These are phyloP conservation scores for Barnettozyma californica DNA, from an alignment of 805 yeast species.

Conservation along the genomic window DNA sequence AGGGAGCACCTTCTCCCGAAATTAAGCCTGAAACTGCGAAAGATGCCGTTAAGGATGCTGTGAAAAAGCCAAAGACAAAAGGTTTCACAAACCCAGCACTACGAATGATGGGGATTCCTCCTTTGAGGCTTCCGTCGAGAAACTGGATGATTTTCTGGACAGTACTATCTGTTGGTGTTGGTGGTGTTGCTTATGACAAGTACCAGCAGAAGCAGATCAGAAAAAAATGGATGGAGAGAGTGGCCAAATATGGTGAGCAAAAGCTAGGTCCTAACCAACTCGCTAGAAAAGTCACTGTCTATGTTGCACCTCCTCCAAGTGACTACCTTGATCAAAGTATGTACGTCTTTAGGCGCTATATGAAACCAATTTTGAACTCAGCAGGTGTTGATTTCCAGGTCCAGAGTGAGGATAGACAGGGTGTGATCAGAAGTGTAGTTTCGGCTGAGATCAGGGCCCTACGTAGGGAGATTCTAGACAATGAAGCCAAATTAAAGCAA, in stretches of 20 bases:
- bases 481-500: slow-evolving; percentile 19
- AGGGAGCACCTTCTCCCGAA: not conserved
- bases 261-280: slow-evolving; percentile 42
- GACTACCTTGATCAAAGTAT: slow-evolving; percentile 75
- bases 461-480: slow-evolving; percentile 43
- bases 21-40: slow-evolving; percentile 5
- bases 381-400: slow-evolving; percentile 83
- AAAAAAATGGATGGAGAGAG: slow-evolving; percentile 56
- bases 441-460: slow-evolving; percentile 76
- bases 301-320: slow-evolving; percentile 95
- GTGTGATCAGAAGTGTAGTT: slow-evolving; percentile 75
- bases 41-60: slow-evolving; percentile 4
- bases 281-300: slow-evolving; percentile 76
- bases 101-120: slow-evolving; percentile 77
- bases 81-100: slow-evolving; percentile 74
- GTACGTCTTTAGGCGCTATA: slow-evolving; percentile 66
- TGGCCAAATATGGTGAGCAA: slow-evolving; percentile 45
- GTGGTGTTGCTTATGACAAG: slow-evolving; percentile 79
- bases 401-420: slow-evolving; percentile 75
- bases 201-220: slow-evolving; percentile 64
- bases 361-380: slow-evolving; percentile 81
- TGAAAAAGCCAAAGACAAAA: slow-evolving; percentile 22
- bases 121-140: slow-evolving; percentile 75
- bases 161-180: slow-evolving; percentile 56
- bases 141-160: slow-evolving; percentile 92